A percentile compares a stretch with the other conserved stretches of the same genome.
phyloP scores from a whole-genome alignment of 73 alveolate genomes.

The Symbiodinium pilosum region DNA sequence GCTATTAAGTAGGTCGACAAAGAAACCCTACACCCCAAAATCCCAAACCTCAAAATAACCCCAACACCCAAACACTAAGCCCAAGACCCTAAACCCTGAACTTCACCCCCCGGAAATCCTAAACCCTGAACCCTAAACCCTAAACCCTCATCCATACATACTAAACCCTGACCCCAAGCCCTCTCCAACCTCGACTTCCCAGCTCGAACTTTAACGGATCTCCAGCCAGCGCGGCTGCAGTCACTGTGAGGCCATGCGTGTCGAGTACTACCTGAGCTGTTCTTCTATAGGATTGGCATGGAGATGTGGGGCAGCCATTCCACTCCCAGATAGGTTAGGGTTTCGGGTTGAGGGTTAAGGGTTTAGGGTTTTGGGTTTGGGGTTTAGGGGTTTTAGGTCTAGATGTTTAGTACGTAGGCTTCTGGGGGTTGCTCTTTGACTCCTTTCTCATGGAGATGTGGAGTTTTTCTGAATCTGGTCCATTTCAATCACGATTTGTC shows the following conservation, averaged over 20 bases:
- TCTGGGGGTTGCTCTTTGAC: too few species aligned
- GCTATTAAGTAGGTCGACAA: too few species aligned
- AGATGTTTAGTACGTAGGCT: too few species aligned
- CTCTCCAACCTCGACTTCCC: constrained; percentile 31
- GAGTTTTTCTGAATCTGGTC: too few species aligned
- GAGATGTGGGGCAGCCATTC: too few species aligned
- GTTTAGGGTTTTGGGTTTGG: neutral
- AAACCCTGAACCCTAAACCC: neutral
- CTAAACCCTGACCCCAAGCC: neutral
- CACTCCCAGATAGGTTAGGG: too few species aligned
- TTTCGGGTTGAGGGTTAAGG: neutral
- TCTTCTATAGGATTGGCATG: too few species aligned
- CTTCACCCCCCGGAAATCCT: neutral
- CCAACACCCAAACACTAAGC: neutral
- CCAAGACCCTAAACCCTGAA: neutral
- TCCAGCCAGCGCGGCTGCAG: neutral
- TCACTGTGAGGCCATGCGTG: constrained; percentile 54
- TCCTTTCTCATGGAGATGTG: too few species aligned
- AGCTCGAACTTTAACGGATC: constrained; percentile 6
- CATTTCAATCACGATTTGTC: too few species aligned
- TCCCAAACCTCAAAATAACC: too few species aligned
- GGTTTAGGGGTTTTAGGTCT: neutral
- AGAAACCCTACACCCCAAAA: too few species aligned
- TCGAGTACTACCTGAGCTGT: constrained; percentile 38
- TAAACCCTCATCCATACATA: neutral